phyloP scores from a whole-genome alignment of 1,284 basidiomycete genomes.

The Pseudozyma sp. region DNA sequence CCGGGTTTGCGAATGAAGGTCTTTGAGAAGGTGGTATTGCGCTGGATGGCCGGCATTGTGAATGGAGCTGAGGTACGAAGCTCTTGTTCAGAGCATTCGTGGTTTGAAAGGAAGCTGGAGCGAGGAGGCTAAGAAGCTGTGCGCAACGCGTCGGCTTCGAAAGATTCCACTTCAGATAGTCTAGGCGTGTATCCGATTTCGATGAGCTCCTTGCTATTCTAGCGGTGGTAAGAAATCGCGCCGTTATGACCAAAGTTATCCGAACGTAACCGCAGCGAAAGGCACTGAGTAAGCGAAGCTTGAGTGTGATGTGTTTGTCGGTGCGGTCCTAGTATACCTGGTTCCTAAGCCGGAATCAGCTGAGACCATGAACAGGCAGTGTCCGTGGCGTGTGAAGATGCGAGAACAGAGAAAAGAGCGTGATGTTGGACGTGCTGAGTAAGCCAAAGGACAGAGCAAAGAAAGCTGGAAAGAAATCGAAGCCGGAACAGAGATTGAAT shows the following conservation, averaged over 20 bases:
- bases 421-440: neutral
- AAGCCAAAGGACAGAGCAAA: neutral
- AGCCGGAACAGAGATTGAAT: too few relatives aligned
- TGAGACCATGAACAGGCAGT: neutral
- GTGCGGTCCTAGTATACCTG: neutral
- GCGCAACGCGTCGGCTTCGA: too few relatives aligned
- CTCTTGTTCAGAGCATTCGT: constrained; percentile 4
- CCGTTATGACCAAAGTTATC: too few relatives aligned
- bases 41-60: constrained; percentile 40
- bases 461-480: neutral
- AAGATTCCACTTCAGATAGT: too few relatives aligned
- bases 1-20: constrained; percentile 65
- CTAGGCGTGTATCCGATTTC: too few relatives aligned
- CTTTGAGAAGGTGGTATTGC: constrained; percentile 54
- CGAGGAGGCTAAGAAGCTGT: too few relatives aligned
- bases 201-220: too few relatives aligned
- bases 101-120: neutral
- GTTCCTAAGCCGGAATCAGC: neutral
- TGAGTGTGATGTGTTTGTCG: too few relatives aligned
- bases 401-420: neutral
- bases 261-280: too few relatives aligned
- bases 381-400: neutral
- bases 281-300: too few relatives aligned
- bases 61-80: neutral
- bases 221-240: too few relatives aligned